Conservation (phyloP, 2,329 filamentous ascomycete species). For the Incumbomyces delicatus region DNA sequence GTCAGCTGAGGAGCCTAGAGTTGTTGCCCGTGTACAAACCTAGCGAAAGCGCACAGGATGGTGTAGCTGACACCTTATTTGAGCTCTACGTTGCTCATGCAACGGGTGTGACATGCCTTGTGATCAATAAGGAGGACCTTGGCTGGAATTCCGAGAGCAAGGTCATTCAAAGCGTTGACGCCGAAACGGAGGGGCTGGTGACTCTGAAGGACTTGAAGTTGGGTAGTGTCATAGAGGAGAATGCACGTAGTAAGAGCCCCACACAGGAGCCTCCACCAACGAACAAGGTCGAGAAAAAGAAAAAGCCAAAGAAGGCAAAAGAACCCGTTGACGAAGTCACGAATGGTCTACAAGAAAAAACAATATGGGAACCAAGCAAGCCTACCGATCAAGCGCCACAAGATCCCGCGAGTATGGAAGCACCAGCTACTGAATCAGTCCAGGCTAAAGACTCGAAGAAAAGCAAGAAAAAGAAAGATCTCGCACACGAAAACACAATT, state of each 20-base stretch:
- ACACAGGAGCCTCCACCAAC: conserved; percentile 25
- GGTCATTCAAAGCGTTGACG: conserved; percentile 66
- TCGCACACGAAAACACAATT: conserved; percentile 1
- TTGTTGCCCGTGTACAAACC: conserved; percentile 61
- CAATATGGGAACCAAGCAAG: neutral
- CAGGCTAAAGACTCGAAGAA: conserved; percentile 18
- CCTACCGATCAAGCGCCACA: neutral
- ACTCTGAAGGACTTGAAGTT: conserved; percentile 59
- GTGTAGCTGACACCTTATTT: conserved; percentile 67
- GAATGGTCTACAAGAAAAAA: neutral
- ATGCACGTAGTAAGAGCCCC: conserved; percentile 30
- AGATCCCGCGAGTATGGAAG: neutral
- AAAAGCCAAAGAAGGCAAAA: conserved; percentile 26
- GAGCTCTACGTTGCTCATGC: conserved; percentile 98
- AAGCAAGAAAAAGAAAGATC: conserved; percentile 18
- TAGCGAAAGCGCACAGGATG: conserved; percentile 39
- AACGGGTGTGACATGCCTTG: conserved; percentile 84
- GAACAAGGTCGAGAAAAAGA: conserved; percentile 32
- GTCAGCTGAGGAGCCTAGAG: conserved; percentile 78
- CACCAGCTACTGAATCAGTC: neutral
- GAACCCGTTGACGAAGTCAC: conserved; percentile 7
- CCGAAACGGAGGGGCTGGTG: conserved; percentile 62
- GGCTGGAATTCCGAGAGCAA: conserved; percentile 90
- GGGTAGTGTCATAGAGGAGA: conserved; percentile 30
- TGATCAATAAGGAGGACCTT: conserved; percentile 77